Base-by-base conservation (phyloP, 2,329 filamentous ascomycete genomes). In the Aureobasidium sp. region DNA sequence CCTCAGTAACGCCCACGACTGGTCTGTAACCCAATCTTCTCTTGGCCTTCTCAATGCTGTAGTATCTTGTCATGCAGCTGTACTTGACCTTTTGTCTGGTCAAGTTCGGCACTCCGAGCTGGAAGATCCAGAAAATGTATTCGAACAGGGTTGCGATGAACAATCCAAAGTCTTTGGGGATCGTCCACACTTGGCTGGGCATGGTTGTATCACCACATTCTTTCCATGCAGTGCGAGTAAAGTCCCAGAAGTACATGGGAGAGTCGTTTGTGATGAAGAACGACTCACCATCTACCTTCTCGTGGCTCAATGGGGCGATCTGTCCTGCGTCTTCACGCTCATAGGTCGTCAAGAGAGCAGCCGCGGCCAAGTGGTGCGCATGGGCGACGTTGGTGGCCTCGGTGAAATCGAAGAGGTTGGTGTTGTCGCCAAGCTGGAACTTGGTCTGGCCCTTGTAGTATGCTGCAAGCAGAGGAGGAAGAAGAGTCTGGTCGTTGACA, bases 21-120 rank as follows among this genome's bases (percentile, higher is more conserved):
- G 89, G 88, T 72, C 76, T 73, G 74, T 92, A 92, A 3, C 86
- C 86, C 61, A 92, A 76, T 67, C 88, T 79, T 68, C 73, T 78
- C 79, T 85, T 88, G 62, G 89, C 89, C 81, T 92, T 92, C 63
- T 79, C 78, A 71, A 91, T 90, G 75, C 86, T 85, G 75, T 89
- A 91, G 76, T 91, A 92, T 62, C 89, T 81, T 62, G 85, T 88
- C 86, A 91, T 89, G 72, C 83, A 86, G 70, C 84, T 85, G 73
- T 87, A 90, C 67, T 82, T 78, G 64, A 89, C 78, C 67, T 79
- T 75, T 62, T 75, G 73, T 63, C 75, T 67, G 12, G 76, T 79
- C 67, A 81, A 61, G 53, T 78, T 80, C 17, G 79, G 78, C 65
- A 73, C 78, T 8, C 78, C 77, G 36, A 78, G 51, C 45, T 68